Evolutionary conservation across 768 basidiomycete species (phyloP).

Genomic region (Filobasidium floriforme): DNA sequence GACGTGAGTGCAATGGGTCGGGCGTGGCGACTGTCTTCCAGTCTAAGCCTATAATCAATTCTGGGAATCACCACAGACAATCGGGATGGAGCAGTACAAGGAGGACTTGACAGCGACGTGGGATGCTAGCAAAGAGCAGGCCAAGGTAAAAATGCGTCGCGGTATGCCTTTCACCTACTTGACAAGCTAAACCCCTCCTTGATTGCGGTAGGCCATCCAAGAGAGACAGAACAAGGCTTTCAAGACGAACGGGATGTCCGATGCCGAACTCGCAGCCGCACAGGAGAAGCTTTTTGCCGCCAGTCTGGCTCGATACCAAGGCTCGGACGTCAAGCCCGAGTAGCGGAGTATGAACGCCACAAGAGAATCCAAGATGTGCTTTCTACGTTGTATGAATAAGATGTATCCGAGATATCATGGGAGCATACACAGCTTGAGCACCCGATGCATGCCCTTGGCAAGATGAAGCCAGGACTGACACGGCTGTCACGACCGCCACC

Average conservation of each 20-base stretch:
- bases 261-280: constrained; percentile 76
- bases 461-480: too few species aligned
- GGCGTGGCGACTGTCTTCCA: too few species aligned
- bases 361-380: too few species aligned
- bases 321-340: background rate
- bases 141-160: constrained; percentile 56
- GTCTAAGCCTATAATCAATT: too few species aligned
- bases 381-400: background rate
- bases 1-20: constrained; percentile 55
- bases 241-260: constrained; percentile 73
- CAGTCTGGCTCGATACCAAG: constrained; percentile 52
- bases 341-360: background rate
- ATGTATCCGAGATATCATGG: background rate
- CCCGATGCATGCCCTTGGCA: too few species aligned
- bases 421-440: background rate
- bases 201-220: constrained; percentile 26
- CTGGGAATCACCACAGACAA: constrained; percentile 52
- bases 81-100: constrained; percentile 88
- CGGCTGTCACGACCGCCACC: too few species aligned
- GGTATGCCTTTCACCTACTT: background rate
- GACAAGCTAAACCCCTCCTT: background rate
- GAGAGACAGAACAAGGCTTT: constrained; percentile 34
- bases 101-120: constrained; percentile 84
- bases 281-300: constrained; percentile 92
- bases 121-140: constrained; percentile 92